Base-by-base conservation (phyloP, 805 yeast species). In the Kuraishia ogatae region DNA sequence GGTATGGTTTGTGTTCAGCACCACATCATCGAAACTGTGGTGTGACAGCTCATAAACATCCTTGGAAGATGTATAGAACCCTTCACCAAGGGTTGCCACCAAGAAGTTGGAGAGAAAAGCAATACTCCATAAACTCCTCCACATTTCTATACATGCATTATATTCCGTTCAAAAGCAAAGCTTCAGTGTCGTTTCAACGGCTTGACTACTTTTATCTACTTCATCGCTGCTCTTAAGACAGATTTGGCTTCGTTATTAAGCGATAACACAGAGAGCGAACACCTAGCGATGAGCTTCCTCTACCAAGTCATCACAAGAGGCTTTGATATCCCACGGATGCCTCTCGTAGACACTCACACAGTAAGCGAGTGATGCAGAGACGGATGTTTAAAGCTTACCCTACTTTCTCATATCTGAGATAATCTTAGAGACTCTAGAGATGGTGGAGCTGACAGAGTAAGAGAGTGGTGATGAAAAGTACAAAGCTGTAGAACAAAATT, bases 1-100 rank as follows among this genome's bases (percentile, higher is more conserved):
- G 1, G 96, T 87, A 62, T 89, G 87, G 65, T 90, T 90, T 2
- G 96, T 76, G 22, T 75, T 68, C 49, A 82, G 75, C 2, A 92
- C 82, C 52, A 84, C 86, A 55, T 80, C 78, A 58, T 85, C 82
- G 64, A 91, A 91, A 54, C 74, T 84, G 17, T 73, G 61, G 2
- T 83, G 71, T 22, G 78, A 75, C 48, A 87, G 70, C 61, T 85
- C 91, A 53, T 78, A 70, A 2, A 87, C 79, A 50, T 81, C 71
- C 15, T 65, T 59, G 49, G 75, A 72, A 2, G 63, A 55, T n/a
- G 65, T 64, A 56, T 81, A 81, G 57, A 72, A 75, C 58, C 67
- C 72, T 17, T 35, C 43, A 35, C 17, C 15, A 15, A 35, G 43
- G 53, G 43, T 60, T 48, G 20, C 8, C 10, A 29, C 53, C 39